Conservation (phyloP, 2,329 filamentous ascomycete species). For the Lasiodiplodia sp. region DNA sequence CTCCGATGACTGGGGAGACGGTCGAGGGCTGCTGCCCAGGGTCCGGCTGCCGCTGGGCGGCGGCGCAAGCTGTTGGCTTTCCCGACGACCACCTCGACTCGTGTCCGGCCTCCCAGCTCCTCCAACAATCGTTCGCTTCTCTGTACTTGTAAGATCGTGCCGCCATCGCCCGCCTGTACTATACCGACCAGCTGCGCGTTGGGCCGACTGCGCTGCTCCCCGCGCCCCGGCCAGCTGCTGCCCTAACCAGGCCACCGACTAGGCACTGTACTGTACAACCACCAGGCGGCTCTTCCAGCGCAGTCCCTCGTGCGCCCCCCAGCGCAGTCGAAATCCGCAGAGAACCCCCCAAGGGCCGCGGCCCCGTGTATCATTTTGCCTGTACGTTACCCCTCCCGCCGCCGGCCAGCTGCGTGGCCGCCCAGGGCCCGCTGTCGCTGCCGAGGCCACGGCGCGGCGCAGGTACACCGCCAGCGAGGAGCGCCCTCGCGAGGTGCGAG, state of each 20-base stretch:
- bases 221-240: conserved; percentile 27
- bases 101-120: conserved; percentile 12
- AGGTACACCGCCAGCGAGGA: conserved; percentile 17
- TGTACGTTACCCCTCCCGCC: conserved; percentile 18
- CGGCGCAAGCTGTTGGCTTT: conserved; percentile 23
- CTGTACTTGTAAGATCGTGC: conserved; percentile 26
- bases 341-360: conserved; percentile 12
- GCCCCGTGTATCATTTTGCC: conserved; percentile 26
- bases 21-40: conserved; percentile 7
- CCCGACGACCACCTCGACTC: conserved; percentile 22
- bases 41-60: background rate
- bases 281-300: conserved; percentile 25
- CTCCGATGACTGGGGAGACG: background rate
- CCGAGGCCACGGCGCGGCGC: conserved; percentile 6
- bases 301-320: conserved; percentile 24
- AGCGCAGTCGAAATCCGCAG: conserved; percentile 5
- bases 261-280: conserved; percentile 30
- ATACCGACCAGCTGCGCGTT: conserved; percentile 2
- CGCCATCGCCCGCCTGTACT: conserved; percentile 8
- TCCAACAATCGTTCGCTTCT: conserved; percentile 2
- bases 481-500: conserved; percentile 6
- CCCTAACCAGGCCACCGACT: conserved; percentile 21
- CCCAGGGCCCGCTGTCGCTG: conserved; percentile 3
- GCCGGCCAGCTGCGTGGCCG: background rate
- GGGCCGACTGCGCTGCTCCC: conserved; percentile 17